Evolutionary conservation across 208 protist genomes (phyloP).

Genomic region (Porcisia deanei): DNA sequence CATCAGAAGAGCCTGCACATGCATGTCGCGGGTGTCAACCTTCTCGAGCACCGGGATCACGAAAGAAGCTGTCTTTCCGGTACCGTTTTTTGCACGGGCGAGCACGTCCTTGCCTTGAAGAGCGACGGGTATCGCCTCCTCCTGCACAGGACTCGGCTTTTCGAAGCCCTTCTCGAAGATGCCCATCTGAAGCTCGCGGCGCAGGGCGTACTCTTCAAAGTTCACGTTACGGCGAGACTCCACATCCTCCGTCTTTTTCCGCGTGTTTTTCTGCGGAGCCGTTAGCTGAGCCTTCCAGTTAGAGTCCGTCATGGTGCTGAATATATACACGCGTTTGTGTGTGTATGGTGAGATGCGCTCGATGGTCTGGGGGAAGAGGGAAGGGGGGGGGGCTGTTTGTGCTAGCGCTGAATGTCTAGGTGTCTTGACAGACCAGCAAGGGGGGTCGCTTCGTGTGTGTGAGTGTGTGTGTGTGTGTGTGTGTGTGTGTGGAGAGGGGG

Average conservation of each 20-base stretch:
- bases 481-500: not conserved
- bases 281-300: constrained; percentile 87
- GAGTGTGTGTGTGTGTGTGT: not conserved
- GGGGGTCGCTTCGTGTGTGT: not conserved
- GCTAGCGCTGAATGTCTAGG: not conserved
- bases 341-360: not conserved
- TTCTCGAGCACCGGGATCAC: constrained; percentile 98
- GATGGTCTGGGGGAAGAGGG: not conserved
- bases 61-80: constrained; percentile 99
- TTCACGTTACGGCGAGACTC: constrained; percentile 96
- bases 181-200: constrained; percentile 98
- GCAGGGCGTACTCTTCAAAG: constrained; percentile 98
- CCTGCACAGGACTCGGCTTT: constrained; percentile 98
- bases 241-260: constrained; percentile 98
- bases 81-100: constrained; percentile 99
- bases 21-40: constrained; percentile 89
- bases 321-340: not conserved
- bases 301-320: constrained; percentile 58
- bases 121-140: constrained; percentile 97
- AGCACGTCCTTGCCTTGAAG: constrained; percentile 97
- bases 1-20: constrained; percentile 98
- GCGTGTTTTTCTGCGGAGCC: constrained; percentile 74
- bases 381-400: not conserved
- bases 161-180: constrained; percentile 99
- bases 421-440: not conserved